A percentile compares a stretch with the other conserved stretches of the same genome.
These are phyloP conservation scores for Thielaviopsis populi DNA, from an alignment of 2,329 filamentous ascomycete species.

Conservation along the genomic window DNA sequence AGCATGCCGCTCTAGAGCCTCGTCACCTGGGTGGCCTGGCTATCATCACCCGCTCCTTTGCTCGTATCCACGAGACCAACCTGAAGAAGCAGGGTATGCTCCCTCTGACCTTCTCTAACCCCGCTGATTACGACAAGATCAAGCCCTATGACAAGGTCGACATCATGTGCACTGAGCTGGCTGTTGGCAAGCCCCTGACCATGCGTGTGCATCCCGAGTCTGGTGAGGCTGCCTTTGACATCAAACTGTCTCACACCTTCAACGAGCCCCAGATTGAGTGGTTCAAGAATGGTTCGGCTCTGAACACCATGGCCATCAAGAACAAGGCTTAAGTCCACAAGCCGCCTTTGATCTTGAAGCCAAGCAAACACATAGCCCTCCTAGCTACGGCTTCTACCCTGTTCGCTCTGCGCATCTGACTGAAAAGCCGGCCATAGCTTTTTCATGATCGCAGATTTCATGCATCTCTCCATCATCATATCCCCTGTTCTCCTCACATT, in stretches of 20 bases:
- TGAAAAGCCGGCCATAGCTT: constrained; percentile 1
- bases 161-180: constrained; percentile 74
- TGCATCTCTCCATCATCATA: neutral
- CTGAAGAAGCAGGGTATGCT: constrained; percentile 99
- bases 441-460: neutral
- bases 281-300: constrained; percentile 95
- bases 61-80: constrained; percentile 99
- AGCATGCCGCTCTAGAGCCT: constrained; percentile 95
- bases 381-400: neutral
- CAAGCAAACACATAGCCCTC: constrained; percentile 1
- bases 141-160: constrained; percentile 83
- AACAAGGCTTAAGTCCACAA: constrained; percentile 20
- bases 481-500: neutral
- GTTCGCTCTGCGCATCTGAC: neutral
- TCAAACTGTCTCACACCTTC: constrained; percentile 87
- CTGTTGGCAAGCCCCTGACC: constrained; percentile 82
- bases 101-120: constrained; percentile 85
- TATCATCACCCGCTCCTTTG: constrained; percentile 90
- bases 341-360: neutral
- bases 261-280: constrained; percentile 96
- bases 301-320: constrained; percentile 94
- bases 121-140: constrained; percentile 96
- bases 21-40: constrained; percentile 92
- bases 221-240: constrained; percentile 56
- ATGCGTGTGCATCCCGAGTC: constrained; percentile 85